Evolutionary conservation across 208 protist species (phyloP).

Genomic region (Porcisia hertigi): DNA sequence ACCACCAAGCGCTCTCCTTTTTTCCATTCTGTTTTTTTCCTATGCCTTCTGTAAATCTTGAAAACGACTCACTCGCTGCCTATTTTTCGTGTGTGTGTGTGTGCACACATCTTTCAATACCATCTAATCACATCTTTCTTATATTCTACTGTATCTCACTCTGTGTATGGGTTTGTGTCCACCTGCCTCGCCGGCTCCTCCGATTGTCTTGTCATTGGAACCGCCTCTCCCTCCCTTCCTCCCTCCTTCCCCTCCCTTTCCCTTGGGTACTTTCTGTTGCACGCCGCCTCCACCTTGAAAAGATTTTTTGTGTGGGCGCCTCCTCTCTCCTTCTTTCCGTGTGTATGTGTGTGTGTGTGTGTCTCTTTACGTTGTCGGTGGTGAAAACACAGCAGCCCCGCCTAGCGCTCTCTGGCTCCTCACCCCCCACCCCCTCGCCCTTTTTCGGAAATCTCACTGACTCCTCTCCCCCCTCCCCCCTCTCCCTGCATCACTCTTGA

Average conservation of each 20-base stretch:
- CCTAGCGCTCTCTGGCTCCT: not conserved
- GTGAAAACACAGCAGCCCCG: not conserved
- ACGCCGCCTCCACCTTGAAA: no score
- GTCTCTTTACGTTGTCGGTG: not conserved
- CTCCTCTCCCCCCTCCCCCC: not conserved
- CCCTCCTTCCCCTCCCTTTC: not conserved
- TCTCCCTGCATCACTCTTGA: slow-evolving; percentile 4
- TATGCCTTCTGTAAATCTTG: not conserved
- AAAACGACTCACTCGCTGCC: not conserved
- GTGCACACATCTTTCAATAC: not conserved
- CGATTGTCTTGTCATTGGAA: no score
- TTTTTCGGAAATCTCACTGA: not conserved
- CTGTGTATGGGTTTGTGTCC: no score
- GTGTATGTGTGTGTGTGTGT: slow-evolving; percentile 4
- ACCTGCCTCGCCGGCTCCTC: no score
- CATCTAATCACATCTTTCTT: not conserved
- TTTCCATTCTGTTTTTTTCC: not conserved
- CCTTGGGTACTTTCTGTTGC: not conserved
- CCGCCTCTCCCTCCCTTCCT: no score
- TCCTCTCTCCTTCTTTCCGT: slow-evolving; percentile 2
- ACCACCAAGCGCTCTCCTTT: not conserved
- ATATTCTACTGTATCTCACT: no score
- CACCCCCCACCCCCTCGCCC: not conserved
- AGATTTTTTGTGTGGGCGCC: not conserved
- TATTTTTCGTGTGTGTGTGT: not conserved